Base-by-base conservation (phyloP, 345 rosid genomes). In the Acer campestre region DNA sequence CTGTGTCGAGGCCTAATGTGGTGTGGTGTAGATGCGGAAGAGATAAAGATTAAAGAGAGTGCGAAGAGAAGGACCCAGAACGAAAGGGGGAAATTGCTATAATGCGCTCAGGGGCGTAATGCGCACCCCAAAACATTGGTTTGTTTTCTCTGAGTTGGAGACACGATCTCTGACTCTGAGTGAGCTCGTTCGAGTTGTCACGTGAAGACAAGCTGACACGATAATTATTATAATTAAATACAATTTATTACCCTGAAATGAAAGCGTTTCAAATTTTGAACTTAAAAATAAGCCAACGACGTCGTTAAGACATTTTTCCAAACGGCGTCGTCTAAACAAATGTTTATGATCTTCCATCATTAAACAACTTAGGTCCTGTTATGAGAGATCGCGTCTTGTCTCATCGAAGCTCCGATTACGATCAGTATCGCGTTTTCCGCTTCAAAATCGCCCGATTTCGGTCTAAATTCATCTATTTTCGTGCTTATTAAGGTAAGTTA, bases 51-150 rank as follows among this genome's bases (percentile, higher is more conserved):
- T 62, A 62, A 74, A 74, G 70, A 48, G 48, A 74, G 23, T 23
- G 68, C 77, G 14, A 46, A 74, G 61, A 42, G 61, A 74, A 74
- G 70, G 70, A 63, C 77, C 77, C 77, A 63, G 70, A 59, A 74
- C 61, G 61, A 17, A 63, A 63, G 61, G 10, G 77, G 31, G 18
- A 16, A 0, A 6, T 11, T 49, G 20, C 77, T 74, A 63, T 38
- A 74, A 74, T 64, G 61, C 31, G 46, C 77, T 10, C 0, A 0
- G 0, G 1, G 40, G 61, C 68, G 77, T 10, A 74, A 25, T 62
- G 77, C 77, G 77, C 77, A 74, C 77, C 77, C 58, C 62, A 8
- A 18, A 56, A 17, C 10, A 56, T 71, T 35, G 7, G 12, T 17
- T 46, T 12, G 35, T 12, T 29, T 20, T 25, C 11, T 17, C 68